Evolutionary conservation across 164 flowering plant species (phyloP).

Genomic region (Macadamia integrifolia): DNA sequence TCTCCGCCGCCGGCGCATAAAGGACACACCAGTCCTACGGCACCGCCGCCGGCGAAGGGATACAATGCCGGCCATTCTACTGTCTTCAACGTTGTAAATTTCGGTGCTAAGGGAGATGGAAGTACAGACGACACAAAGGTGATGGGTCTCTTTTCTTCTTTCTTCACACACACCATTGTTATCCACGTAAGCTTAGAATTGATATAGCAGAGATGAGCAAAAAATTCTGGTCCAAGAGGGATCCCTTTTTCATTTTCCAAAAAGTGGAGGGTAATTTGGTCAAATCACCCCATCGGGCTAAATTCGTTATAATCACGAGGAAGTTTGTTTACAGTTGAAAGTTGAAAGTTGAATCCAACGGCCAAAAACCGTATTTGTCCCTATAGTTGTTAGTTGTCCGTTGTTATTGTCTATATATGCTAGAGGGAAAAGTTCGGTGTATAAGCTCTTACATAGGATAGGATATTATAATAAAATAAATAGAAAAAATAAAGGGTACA

Average conservation of each 20-base stretch:
- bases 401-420: too few relatives aligned
- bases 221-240: too few relatives aligned
- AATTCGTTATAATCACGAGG: too few relatives aligned
- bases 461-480: not conserved
- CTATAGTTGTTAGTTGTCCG: too few relatives aligned
- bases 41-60: conserved; percentile 32
- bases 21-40: conserved; percentile 4
- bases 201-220: too few relatives aligned
- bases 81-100: conserved; percentile 53
- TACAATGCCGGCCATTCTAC: conserved; percentile 16
- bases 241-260: not conserved
- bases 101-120: conserved; percentile 93
- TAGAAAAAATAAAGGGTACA: not conserved
- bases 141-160: conserved; percentile 4
- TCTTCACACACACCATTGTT: not conserved
- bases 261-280: conserved; percentile 6
- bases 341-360: too few relatives aligned
- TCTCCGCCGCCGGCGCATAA: conserved; percentile 13
- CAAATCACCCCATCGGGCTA: not conserved
- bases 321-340: too few relatives aligned
- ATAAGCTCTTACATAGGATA: not conserved
- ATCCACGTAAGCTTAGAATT: not conserved
- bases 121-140: conserved; percentile 85
- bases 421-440: too few relatives aligned
- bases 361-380: too few relatives aligned